Conservation (phyloP, 148 eudicot genomes). For the Camellia lanceoleosa region DNA sequence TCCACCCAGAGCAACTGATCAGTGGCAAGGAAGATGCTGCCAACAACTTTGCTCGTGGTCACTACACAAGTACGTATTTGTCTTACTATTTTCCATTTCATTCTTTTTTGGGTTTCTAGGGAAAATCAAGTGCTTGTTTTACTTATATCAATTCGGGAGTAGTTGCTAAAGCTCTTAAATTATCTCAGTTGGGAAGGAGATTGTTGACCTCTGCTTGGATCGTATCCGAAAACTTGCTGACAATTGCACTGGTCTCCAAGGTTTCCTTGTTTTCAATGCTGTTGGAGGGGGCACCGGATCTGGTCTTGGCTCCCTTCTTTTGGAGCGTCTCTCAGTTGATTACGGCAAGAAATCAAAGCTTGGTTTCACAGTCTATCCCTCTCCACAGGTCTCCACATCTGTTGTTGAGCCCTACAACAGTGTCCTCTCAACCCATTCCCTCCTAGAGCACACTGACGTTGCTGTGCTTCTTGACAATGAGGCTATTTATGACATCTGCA, state of each 20-base stretch:
- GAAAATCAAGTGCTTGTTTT: neutral
- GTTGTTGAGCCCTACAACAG: conserved; percentile 43
- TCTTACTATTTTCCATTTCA: no score
- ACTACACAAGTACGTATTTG: conserved; percentile 23
- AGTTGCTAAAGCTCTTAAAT: neutral
- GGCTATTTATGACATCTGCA: conserved; percentile 36
- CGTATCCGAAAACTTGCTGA: conserved; percentile 40
- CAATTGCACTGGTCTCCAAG: conserved; percentile 46
- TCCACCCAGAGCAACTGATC: conserved; percentile 34
- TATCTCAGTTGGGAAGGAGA: conserved; percentile 36
- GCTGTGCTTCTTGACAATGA: conserved; percentile 36
- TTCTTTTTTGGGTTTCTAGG: neutral
- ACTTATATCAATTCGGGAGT: no score
- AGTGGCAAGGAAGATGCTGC: conserved; percentile 38
- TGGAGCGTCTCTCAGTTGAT: conserved; percentile 40
- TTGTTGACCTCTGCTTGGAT: conserved; percentile 38
- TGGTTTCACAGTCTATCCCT: conserved; percentile 40
- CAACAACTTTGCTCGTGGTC: conserved; percentile 38
- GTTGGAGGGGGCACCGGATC: conserved; percentile 43
- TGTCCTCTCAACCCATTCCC: conserved; percentile 40
- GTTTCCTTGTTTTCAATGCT: conserved; percentile 40
- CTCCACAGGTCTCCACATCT: conserved; percentile 41
- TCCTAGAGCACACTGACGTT: conserved; percentile 41
- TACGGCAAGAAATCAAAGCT: conserved; percentile 41
- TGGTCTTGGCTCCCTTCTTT: conserved; percentile 38